These are phyloP conservation scores for Panaeolus papilionaceus DNA, from an alignment of 768 basidiomycete species.

Conservation along the genomic window DNA sequence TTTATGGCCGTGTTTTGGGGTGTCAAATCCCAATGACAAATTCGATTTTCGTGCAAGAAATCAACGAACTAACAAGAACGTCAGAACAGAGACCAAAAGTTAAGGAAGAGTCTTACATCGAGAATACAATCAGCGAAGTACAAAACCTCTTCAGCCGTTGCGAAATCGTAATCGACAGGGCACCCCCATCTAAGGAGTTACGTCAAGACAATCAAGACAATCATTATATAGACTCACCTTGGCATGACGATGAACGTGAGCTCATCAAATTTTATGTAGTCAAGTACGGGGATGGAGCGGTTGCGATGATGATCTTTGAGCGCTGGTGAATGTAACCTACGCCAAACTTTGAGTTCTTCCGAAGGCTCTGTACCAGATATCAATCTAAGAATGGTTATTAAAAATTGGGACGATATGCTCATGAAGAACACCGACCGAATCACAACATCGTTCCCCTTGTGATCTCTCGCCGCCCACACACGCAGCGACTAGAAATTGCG, in stretches of 20 bases:
- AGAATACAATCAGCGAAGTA: neutral
- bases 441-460: conserved; percentile 18
- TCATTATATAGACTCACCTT: conserved; percentile 15
- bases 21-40: conserved; percentile 24
- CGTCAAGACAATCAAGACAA: neutral
- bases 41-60: conserved; percentile 24
- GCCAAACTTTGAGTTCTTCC: conserved; percentile 23
- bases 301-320: conserved; percentile 26
- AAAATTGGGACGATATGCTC: neutral
- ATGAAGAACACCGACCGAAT: conserved; percentile 16
- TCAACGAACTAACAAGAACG: conserved; percentile 7
- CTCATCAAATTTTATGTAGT: conserved; percentile 24
- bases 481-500: neutral
- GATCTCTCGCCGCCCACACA: conserved; percentile 19
- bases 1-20: conserved; percentile 25
- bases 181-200: conserved; percentile 19
- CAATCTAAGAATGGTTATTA: neutral
- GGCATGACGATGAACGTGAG: conserved; percentile 28
- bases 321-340: conserved; percentile 20
- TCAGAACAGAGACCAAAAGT: neutral
- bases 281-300: conserved; percentile 26
- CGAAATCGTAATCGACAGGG: neutral
- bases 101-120: too few relatives aligned
- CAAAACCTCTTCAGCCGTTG: neutral
- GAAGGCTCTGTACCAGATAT: conserved; percentile 20